Base-by-base conservation (phyloP, 108 stramenopile genomes). In the Cyclostephanos tholiformis region DNA sequence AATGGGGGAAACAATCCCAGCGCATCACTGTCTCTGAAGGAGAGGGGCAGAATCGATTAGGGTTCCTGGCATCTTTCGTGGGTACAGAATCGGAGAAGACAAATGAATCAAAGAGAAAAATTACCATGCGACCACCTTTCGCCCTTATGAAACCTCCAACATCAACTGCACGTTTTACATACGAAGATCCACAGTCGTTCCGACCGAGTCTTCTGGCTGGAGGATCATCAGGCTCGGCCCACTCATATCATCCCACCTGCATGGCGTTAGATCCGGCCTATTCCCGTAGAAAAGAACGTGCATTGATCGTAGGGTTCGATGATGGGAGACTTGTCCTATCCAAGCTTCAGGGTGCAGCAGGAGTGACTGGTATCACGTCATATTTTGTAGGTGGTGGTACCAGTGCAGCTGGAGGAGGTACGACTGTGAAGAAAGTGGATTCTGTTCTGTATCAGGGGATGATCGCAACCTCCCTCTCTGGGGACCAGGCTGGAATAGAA, bases 261-360 rank as follows among this genome's bases (percentile, higher is more conserved):
- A 32, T 90, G 63, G 85, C 67, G n/a, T 56, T 92, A 0, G 91
- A 94, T 85, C 93, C 93, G 64, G 65, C 87, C 22, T 88, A 89
- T 57, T 61, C 66, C 27, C 65, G 74, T 16, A 73, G 65, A 19
- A 73, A 83, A 52, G 84, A 88, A 59, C 85, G 84, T 63, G 75
- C 82, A 13, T 29, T 94, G 6, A 11, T 91, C 29, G 88, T 90
- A 26, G 93, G 90, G 50, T 94, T 94, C 72, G 55, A 74, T 22
- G 84, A 90, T 68, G 91, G 91, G 25, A 71, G 87, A 23, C 67
- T 94, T 27, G 36, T 90, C 0, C 62, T 90, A 53, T 91, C 93
- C 38, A 84, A 84, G 58, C 72, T 88, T 16, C 82, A 86, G 44
- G 71, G 32, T 22, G 20, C 67, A 20, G 75, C 55, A 19, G 73